Conservation (phyloP, 2,329 filamentous ascomycete species). For the Emergomyces pasteurianus region DNA sequence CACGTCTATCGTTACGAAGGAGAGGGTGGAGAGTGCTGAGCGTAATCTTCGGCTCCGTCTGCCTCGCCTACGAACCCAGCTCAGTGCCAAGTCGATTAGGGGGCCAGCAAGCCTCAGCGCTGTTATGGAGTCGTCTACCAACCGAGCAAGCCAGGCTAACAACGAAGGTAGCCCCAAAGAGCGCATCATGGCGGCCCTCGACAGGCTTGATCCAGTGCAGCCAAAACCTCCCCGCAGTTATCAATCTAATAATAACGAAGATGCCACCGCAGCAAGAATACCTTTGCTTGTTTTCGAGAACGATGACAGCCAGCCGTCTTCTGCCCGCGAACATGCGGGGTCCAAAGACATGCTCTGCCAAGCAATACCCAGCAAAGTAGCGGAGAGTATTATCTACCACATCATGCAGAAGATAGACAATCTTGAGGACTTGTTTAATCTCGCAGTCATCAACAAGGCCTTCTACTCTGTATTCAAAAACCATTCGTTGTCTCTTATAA, state of each 20-base stretch:
- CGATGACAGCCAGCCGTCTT: background rate
- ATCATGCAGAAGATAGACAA: constrained; percentile 40
- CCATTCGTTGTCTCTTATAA: constrained; percentile 44
- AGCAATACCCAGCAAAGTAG: constrained; percentile 17
- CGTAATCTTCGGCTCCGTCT: constrained; percentile 8
- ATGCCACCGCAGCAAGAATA: background rate
- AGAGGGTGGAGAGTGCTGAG: background rate
- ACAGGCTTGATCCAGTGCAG: background rate
- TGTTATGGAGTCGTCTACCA: constrained; percentile 7
- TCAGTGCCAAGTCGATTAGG: background rate
- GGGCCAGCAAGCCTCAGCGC: constrained; percentile 6
- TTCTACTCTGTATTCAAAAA: constrained; percentile 48
- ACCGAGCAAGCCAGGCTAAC: background rate
- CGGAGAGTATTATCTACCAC: constrained; percentile 40
- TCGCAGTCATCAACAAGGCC: constrained; percentile 42
- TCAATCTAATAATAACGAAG: background rate
- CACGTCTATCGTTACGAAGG: background rate
- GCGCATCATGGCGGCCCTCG: background rate
- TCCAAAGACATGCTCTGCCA: background rate
- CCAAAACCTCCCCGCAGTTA: background rate
- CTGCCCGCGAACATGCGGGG: background rate
- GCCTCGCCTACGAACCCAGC: constrained; percentile 7
- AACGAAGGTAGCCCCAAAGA: background rate
- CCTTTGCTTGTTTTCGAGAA: background rate
- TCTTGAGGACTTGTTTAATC: constrained; percentile 44